Evolutionary conservation across 2,329 filamentous ascomycete species (phyloP).

Genomic region (Aspergillus uvarum): DNA sequence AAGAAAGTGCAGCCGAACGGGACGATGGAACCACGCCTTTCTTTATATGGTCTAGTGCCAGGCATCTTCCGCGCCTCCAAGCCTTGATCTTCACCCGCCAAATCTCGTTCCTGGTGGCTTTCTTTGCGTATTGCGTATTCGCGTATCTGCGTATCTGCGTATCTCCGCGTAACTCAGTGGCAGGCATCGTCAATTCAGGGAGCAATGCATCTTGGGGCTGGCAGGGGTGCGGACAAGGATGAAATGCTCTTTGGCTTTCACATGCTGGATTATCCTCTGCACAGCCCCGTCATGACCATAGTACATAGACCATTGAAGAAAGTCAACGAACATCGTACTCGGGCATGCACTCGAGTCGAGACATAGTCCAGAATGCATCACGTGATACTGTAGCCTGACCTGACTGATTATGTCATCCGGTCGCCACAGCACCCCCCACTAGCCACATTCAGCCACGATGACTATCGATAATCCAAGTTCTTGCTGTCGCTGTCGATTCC

Average conservation of each 20-base stretch:
- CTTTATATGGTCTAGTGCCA: neutral
- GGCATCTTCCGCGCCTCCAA: neutral
- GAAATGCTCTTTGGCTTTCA: too few species aligned
- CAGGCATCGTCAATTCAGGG: neutral
- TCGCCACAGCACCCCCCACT: neutral
- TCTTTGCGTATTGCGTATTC: neutral
- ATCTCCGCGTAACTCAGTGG: neutral
- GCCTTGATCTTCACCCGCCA: neutral
- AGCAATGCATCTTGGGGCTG: too few species aligned
- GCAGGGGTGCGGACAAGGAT: too few species aligned
- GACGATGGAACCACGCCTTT: constrained; percentile 2
- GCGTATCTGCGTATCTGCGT: neutral
- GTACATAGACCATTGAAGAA: too few species aligned
- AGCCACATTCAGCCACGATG: constrained; percentile 10
- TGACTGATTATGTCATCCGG: neutral
- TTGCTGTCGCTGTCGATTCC: neutral
- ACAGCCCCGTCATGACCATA: too few species aligned
- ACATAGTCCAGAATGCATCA: neutral
- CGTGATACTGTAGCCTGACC: too few species aligned
- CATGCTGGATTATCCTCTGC: too few species aligned
- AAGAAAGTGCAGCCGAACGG: constrained; percentile 3
- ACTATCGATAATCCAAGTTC: constrained; percentile 17
- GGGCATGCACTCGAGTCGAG: too few species aligned
- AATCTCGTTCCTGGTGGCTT: neutral
- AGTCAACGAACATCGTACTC: too few species aligned